Base-by-base conservation (phyloP, 176 grass and related monocot genomes). In the Lolium perenne region DNA sequence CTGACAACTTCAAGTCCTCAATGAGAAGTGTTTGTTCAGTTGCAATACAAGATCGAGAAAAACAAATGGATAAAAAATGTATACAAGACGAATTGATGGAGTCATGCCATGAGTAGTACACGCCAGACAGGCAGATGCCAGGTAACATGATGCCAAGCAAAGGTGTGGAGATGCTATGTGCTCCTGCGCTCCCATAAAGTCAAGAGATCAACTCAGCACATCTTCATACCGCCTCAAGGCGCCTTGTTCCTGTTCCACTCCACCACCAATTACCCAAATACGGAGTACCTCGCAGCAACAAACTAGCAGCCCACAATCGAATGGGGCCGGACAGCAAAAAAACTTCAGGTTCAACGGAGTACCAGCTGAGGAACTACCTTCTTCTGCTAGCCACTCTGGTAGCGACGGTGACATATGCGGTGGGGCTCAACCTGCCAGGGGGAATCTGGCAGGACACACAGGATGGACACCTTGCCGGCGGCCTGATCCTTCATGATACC, bases 311-410 rank as follows among this genome's bases (percentile, higher is more conserved):
- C 58, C 21, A 40, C 0, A 51, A 62, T 71, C 76, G 11, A 72
- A 5, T 10, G 65, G 23, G 17, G 4, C 6, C 55, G 6, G 23
- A 20, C 1, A 4, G 9, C 14, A 74, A 43, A 43, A 78, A 11
- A 47, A 14, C 20, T 2, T 22, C 70, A 38, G 64, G 64, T 32
- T 69, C 70, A 73, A 71, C 38, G 22, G 81, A 79, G 74, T 88
- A 79, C 75, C 81, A 88, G 75, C 75, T 89, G 80, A 40, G 67
- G 64, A 80, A 75, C 5, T 66, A 76, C 48, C 87, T 89, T 7
- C 46, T 89, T 40, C 77, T 89, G 23, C 87, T 85, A 49, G 76
- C 82, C 35, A 81, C 77, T 6, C 69, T 85, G 69, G 82, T 89
- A 0, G 82, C 82, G 1, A 80, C 82, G 0, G 87, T 76, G 59